Conservation (phyloP, 2,329 filamentous ascomycete species). For the Fusarium poae region DNA sequence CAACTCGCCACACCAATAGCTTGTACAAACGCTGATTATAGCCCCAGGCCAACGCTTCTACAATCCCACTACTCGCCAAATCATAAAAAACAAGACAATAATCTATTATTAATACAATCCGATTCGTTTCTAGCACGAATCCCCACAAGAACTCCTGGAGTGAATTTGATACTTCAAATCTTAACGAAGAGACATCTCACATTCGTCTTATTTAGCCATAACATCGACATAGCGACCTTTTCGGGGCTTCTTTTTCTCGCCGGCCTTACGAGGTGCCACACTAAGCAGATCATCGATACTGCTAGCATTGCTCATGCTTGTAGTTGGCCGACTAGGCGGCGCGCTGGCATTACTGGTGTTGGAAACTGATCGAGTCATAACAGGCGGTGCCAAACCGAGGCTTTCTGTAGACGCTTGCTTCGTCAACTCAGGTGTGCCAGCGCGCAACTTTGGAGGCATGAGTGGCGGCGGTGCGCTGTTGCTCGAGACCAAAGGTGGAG, state of each 20-base stretch:
- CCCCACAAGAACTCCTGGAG: constrained; percentile 39
- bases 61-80: constrained; percentile 24
- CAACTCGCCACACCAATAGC: constrained; percentile 24
- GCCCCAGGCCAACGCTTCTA: constrained; percentile 25
- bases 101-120: constrained; percentile 46
- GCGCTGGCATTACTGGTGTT: constrained; percentile 61
- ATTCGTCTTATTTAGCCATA: constrained; percentile 75
- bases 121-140: constrained; percentile 36
- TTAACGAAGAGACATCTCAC: constrained; percentile 7
- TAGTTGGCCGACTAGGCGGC: constrained; percentile 78
- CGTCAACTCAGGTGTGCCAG: constrained; percentile 51
- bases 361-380: constrained; percentile 63
- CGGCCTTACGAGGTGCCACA: constrained; percentile 75
- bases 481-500: constrained; percentile 48
- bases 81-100: constrained; percentile 39
- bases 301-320: constrained; percentile 90
- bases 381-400: constrained; percentile 53
- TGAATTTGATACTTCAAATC: constrained; percentile 20
- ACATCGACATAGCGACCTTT: constrained; percentile 96
- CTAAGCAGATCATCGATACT: constrained; percentile 94
- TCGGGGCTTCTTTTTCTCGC: constrained; percentile 74
- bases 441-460: constrained; percentile 49
- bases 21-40: constrained; percentile 34
- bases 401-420: constrained; percentile 55
- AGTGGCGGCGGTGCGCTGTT: constrained; percentile 53